Percentiles rank a stretch among this genome's conserved stretches.
phyloP scores from a whole-genome alignment of 148 eudicot species.

The Nepenthes gracilis region DNA sequence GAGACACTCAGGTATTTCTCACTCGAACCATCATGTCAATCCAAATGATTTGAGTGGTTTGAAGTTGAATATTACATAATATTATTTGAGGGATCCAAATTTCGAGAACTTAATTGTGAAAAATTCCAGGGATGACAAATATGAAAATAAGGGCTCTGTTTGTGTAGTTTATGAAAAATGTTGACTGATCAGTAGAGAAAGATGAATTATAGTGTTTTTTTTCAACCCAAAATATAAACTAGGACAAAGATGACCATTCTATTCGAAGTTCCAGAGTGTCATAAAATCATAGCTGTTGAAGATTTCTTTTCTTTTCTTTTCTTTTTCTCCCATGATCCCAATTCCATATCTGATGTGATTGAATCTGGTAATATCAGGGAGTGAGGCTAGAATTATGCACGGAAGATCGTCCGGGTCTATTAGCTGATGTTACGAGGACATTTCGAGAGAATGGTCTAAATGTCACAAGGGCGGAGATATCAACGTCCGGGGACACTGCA shows the following conservation, averaged over 20 bases:
- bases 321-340: not conserved
- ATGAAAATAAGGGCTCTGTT: too few species aligned
- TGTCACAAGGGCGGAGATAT: slow-evolving; percentile 80
- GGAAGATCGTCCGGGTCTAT: slow-evolving; percentile 43
- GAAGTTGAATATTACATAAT: too few species aligned
- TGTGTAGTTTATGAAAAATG: too few species aligned
- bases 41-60: not conserved
- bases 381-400: slow-evolving; percentile 64
- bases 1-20: slow-evolving; percentile 60
- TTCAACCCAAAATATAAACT: too few species aligned
- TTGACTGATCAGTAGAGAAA: too few species aligned
- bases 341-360: not conserved
- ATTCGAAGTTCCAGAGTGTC: too few species aligned
- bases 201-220: too few species aligned
- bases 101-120: too few species aligned
- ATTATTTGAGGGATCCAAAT: too few species aligned
- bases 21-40: not conserved
- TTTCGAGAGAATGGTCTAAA: slow-evolving; percentile 85
- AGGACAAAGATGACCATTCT: too few species aligned
- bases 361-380: slow-evolving; percentile 36
- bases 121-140: too few species aligned
- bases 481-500: slow-evolving; percentile 49
- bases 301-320: not conserved
- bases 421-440: slow-evolving; percentile 77
- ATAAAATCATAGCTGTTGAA: too few species aligned